A percentile compares a stretch with the other conserved stretches of the same genome.
phyloP scores from a whole-genome alignment of 495 filamentous ascomycete genomes.

The Schizothecium vesticola region DNA sequence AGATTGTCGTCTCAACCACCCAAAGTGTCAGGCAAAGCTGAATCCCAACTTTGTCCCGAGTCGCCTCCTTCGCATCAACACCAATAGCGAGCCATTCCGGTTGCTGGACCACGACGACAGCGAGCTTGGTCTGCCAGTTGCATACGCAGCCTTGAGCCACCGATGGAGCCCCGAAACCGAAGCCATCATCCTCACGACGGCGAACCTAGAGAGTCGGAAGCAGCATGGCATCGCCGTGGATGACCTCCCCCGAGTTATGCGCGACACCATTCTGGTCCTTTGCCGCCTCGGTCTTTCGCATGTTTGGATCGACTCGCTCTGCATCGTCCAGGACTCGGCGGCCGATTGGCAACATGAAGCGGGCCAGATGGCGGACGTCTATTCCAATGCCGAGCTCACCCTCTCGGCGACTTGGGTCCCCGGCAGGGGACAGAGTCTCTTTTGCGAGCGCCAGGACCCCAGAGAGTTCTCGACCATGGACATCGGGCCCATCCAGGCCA shows the following conservation, averaged over 20 bases:
- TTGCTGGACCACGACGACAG: background rate
- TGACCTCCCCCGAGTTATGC: background rate
- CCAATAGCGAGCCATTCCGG: background rate
- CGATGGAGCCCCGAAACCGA: slow-evolving; percentile 4
- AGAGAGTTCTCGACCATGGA: background rate
- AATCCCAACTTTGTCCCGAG: background rate
- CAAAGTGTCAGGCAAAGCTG: background rate
- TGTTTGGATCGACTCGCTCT: slow-evolving; percentile 18
- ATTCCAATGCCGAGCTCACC: slow-evolving; percentile 11
- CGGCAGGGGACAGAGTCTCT: background rate
- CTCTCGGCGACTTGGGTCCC: slow-evolving; percentile 6
- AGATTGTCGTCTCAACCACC: background rate
- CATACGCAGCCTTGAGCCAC: slow-evolving; percentile 3
- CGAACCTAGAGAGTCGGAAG: background rate
- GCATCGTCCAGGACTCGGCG: slow-evolving; percentile 20
- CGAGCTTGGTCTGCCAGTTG: background rate
- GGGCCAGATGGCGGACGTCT: slow-evolving; percentile 14
- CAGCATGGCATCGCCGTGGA: background rate
- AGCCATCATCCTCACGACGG: background rate
- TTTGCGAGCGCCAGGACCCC: background rate
- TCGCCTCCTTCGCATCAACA: background rate
- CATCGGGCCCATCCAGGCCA: background rate
- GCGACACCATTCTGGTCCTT: background rate
- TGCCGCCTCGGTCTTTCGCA: slow-evolving; percentile 10
- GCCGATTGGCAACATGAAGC: slow-evolving; percentile 17